Evolutionary conservation across 768 basidiomycete genomes (phyloP).

Genomic region (Naganishia friedmannii): DNA sequence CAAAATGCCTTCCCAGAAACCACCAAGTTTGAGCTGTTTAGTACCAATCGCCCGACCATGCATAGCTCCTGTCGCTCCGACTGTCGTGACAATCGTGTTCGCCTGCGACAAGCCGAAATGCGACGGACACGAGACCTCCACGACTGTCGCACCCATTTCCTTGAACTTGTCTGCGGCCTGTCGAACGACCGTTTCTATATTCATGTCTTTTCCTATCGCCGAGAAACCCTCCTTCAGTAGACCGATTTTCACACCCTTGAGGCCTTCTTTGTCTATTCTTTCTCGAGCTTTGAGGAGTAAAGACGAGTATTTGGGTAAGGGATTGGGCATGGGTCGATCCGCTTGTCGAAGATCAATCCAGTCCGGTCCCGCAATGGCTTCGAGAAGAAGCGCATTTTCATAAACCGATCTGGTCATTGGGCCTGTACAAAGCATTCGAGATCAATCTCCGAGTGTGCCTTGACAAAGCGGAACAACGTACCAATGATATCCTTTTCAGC

Average conservation of each 20-base stretch:
- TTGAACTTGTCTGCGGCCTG: conserved; percentile 51
- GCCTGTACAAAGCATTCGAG: not conserved
- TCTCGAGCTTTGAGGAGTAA: conserved; percentile 39
- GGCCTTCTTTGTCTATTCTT: conserved; percentile 27
- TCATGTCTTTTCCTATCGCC: conserved; percentile 50
- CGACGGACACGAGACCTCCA: conserved; percentile 55
- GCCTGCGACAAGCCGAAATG: conserved; percentile 39
- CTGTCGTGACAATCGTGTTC: conserved; percentile 39
- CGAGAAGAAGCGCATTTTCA: conserved; percentile 55
- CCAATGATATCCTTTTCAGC: conserved; percentile 56
- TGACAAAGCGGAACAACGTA: not conserved
- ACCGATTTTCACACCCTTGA: conserved; percentile 54
- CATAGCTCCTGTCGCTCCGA: conserved; percentile 34
- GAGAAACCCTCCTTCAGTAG: conserved; percentile 54
- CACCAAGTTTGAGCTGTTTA: conserved; percentile 52
- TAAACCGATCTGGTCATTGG: conserved; percentile 51
- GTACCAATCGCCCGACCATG: conserved; percentile 44
- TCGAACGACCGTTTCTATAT: conserved; percentile 52
- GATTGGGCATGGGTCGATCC: conserved; percentile 50
- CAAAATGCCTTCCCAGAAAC: conserved; percentile 46
- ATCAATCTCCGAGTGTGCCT: not conserved
- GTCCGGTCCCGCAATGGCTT: conserved; percentile 57
- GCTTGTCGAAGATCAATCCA: conserved; percentile 56
- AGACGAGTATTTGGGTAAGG: conserved; percentile 51
- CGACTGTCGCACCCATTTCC: conserved; percentile 54